Evolutionary conservation across 164 flowering plant species (phyloP).

Genomic region (Pachysandra terminalis): DNA sequence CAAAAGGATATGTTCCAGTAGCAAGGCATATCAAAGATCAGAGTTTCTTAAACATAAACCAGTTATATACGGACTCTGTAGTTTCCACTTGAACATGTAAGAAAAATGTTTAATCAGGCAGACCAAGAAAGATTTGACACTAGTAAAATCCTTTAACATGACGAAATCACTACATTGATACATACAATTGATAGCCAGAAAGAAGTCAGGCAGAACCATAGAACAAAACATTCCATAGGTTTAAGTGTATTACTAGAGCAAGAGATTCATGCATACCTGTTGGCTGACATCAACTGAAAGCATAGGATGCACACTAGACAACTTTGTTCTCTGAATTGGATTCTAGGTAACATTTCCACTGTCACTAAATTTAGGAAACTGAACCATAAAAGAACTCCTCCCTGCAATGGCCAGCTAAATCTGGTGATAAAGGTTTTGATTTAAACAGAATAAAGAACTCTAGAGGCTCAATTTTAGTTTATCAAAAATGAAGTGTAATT

Average conservation of each 20-base stretch:
- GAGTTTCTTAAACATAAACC: neutral
- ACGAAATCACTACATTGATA: neutral
- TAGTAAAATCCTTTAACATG: neutral
- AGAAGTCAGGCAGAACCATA: neutral
- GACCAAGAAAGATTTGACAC: neutral
- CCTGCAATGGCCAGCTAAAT: constrained; percentile 37
- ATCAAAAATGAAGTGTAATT: too few species aligned
- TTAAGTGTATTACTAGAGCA: neutral
- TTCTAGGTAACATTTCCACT: constrained; percentile 31
- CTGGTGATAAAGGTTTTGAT: neutral
- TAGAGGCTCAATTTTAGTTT: too few species aligned
- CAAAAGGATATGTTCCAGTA: neutral
- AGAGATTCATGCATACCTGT: constrained; percentile 27
- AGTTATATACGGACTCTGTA: too few species aligned
- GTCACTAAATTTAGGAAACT: constrained; percentile 37
- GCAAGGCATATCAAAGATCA: neutral
- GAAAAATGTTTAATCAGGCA: neutral
- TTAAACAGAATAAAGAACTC: constrained; percentile 2
- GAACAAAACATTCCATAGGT: neutral
- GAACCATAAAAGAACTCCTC: constrained; percentile 37
- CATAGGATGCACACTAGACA: constrained; percentile 44
- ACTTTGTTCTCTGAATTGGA: constrained; percentile 22
- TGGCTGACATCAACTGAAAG: constrained; percentile 30
- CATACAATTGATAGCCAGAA: neutral
- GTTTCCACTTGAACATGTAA: too few species aligned